Conservation (phyloP, 345 rosid species). For the Rhodamnia rubescens region DNA sequence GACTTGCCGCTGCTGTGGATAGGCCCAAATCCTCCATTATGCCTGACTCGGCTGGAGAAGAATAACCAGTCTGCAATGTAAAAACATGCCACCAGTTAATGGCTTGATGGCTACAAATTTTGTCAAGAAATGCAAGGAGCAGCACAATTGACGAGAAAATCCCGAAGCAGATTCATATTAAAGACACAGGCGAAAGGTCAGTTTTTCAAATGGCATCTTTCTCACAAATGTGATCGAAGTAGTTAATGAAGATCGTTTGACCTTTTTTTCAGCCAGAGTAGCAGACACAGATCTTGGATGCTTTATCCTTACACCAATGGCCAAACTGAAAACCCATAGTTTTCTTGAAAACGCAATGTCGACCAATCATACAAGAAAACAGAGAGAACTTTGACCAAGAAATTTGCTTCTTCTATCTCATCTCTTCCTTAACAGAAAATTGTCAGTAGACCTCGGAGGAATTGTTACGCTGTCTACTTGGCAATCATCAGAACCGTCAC, state of each 20-base stretch:
- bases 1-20: neutral
- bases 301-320: neutral
- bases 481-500: neutral
- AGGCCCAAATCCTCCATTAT: conserved; percentile 7
- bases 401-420: neutral
- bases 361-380: neutral
- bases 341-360: neutral
- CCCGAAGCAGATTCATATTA: neutral
- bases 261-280: neutral
- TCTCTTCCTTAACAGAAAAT: neutral
- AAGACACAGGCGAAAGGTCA: neutral
- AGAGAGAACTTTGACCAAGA: neutral
- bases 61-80: conserved; percentile 1
- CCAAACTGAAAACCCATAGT: neutral
- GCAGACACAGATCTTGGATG: neutral
- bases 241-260: neutral
- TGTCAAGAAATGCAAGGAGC: neutral
- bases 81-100: neutral
- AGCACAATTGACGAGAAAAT: neutral
- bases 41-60: conserved; percentile 10
- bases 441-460: neutral
- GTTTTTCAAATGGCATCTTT: neutral
- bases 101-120: neutral
- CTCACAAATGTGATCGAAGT: neutral
- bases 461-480: neutral